These are phyloP conservation scores for Arxiozyma slooffiae DNA, from an alignment of 1,139 yeast genomes.

Conservation along the genomic window DNA sequence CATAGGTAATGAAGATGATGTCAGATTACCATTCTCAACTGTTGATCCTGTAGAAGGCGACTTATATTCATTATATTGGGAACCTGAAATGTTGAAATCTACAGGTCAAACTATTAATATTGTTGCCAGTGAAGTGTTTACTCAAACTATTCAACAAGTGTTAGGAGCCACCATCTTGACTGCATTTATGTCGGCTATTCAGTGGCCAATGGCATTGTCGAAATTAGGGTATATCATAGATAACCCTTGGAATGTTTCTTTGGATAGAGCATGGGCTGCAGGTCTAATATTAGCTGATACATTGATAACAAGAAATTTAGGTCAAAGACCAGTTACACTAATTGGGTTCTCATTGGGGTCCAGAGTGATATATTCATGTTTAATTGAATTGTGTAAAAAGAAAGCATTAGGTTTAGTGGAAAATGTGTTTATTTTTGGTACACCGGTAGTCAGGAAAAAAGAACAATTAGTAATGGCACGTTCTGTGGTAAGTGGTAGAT, in stretches of 20 bases:
- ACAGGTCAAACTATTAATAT: conserved; percentile 94
- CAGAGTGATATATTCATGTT: conserved; percentile 81
- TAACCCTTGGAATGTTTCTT: conserved; percentile 95
- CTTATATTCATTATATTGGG: conserved; percentile 85
- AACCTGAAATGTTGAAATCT: conserved; percentile 92
- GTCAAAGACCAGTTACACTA: conserved; percentile 83
- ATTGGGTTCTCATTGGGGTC: conserved; percentile 95
- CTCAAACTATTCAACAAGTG: conserved; percentile 90
- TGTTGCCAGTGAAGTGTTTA: conserved; percentile 84
- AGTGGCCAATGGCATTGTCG: conserved; percentile 83
- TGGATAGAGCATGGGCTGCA: conserved; percentile 96
- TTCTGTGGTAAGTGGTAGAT: conserved; percentile 82
- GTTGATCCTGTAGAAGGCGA: conserved; percentile 98
- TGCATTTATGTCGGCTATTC: conserved; percentile 94
- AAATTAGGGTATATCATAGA: conserved; percentile 84
- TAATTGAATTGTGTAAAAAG: conserved; percentile 72
- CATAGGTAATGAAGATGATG: conserved; percentile 92
- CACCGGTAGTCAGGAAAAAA: conserved; percentile 71
- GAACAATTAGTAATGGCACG: conserved; percentile 75
- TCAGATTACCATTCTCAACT: conserved; percentile 89
- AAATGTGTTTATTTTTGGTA: conserved; percentile 79
- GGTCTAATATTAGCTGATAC: conserved; percentile 91
- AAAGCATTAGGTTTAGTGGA: conserved; percentile 87
- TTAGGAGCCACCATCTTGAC: conserved; percentile 84
- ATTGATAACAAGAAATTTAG: conserved; percentile 72